phyloP scores from a whole-genome alignment of 495 filamentous ascomycete species.

The Penicillium lividum region DNA sequence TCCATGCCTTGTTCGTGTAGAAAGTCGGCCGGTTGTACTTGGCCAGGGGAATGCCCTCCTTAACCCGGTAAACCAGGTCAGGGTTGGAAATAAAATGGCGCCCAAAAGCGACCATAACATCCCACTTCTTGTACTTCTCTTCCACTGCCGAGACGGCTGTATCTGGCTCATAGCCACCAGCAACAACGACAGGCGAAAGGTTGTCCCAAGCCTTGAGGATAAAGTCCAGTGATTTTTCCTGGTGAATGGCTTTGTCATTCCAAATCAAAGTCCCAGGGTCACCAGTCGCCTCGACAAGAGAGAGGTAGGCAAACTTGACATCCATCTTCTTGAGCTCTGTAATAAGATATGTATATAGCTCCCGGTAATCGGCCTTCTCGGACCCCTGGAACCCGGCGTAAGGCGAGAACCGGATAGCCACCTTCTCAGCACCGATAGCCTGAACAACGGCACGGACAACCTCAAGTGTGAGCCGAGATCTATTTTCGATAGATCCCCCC shows the following conservation, averaged over 20 bases:
- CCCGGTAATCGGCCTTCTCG: constrained; percentile 8
- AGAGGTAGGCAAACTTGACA: constrained; percentile 12
- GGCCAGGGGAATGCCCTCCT: constrained; percentile 43
- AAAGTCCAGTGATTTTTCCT: constrained; percentile 27
- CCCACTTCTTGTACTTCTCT: constrained; percentile 43
- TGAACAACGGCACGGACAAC: constrained; percentile 17
- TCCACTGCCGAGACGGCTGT: constrained; percentile 44
- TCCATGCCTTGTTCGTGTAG: constrained; percentile 2
- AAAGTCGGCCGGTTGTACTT: constrained; percentile 9
- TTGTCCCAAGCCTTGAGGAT: constrained; percentile 38
- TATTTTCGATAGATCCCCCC: constrained; percentile 57
- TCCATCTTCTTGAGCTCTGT: constrained; percentile 9
- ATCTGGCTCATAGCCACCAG: constrained; percentile 54
- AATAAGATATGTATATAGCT: constrained; percentile 15
- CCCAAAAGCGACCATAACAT: constrained; percentile 59
- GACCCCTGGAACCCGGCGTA: constrained; percentile 26
- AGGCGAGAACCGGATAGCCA: constrained; percentile 40
- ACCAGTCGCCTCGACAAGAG: constrained; percentile 10
- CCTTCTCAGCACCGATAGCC: constrained; percentile 22
- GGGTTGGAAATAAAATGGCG: constrained; percentile 69
- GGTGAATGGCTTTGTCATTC: constrained; percentile 1
- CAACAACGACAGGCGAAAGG: constrained; percentile 54
- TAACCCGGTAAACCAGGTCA: constrained; percentile 61
- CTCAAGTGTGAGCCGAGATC: constrained; percentile 53
- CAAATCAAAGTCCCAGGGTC: constrained; percentile 7